Evolutionary conservation across 192 early-diverging fungal species (phyloP).

Genomic region (Funneliformis mosseae): DNA sequence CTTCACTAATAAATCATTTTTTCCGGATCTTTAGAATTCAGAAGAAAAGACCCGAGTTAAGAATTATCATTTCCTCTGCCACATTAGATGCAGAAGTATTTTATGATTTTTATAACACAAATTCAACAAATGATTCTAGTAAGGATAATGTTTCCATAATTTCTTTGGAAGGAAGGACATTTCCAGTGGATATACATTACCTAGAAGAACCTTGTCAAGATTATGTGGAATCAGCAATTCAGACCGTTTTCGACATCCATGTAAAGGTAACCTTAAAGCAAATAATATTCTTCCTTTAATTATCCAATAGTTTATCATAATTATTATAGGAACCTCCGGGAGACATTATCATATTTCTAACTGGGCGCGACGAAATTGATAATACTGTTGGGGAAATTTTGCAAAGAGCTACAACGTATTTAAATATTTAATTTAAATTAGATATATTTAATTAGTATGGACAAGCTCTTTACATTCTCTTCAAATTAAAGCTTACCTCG

Average conservation of each 20-base stretch:
- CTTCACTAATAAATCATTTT: not conserved
- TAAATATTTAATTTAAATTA: not conserved
- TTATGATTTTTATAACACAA: slow-evolving; percentile 70
- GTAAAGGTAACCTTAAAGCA: slow-evolving; percentile 37
- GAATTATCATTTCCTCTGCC: slow-evolving; percentile 79
- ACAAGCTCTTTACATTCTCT: not conserved
- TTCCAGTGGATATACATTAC: slow-evolving; percentile 70
- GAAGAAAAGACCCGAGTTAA: slow-evolving; percentile 67
- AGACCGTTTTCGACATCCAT: slow-evolving; percentile 79
- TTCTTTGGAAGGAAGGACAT: slow-evolving; percentile 75
- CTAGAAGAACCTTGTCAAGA: slow-evolving; percentile 58
- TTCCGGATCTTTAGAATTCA: slow-evolving; percentile 59
- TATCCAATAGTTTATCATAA: not conserved
- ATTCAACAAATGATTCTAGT: slow-evolving; percentile 37
- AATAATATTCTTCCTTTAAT: not conserved
- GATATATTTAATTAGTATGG: not conserved
- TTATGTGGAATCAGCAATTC: slow-evolving; percentile 67
- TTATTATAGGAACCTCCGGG: slow-evolving; percentile 55
- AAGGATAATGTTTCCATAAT: slow-evolving; percentile 66
- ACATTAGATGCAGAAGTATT: slow-evolving; percentile 78
- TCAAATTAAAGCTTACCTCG: slow-evolving; percentile 38
- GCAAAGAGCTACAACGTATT: slow-evolving; percentile 57
- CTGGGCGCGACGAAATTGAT: slow-evolving; percentile 79
- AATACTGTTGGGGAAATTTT: slow-evolving; percentile 58
- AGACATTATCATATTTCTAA: slow-evolving; percentile 72